Percentiles rank a stretch among this genome's conserved stretches.
Conservation (phyloP, 805 yeast species). For the Candida railenensis region DNA sequence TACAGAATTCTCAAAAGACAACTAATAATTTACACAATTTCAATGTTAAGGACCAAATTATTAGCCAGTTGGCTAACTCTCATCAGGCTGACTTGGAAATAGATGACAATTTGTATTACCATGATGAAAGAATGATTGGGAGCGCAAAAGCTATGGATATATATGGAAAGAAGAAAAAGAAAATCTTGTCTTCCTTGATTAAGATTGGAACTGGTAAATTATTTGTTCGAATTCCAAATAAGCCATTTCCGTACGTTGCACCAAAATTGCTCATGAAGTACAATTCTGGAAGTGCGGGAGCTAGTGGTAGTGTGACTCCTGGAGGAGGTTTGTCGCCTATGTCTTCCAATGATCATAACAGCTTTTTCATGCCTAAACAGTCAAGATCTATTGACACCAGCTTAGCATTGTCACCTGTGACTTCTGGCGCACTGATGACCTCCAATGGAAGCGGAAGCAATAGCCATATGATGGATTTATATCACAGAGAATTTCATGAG, state of each 20-base stretch:
- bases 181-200: constrained; percentile 29
- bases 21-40: constrained; percentile 1
- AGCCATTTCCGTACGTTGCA: constrained; percentile 33
- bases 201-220: constrained; percentile 35
- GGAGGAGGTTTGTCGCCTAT: constrained; percentile 4
- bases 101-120: constrained; percentile 9
- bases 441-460: constrained; percentile 1
- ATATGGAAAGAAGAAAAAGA: constrained; percentile 36
- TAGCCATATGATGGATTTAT: constrained; percentile 27
- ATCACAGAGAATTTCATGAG: constrained; percentile 26
- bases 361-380: not conserved
- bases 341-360: not conserved
- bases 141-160: constrained; percentile 19
- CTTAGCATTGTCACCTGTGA: constrained; percentile 15
- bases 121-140: constrained; percentile 28
- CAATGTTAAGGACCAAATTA: constrained; percentile 11
- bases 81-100: not conserved
- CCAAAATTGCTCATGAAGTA: constrained; percentile 38
- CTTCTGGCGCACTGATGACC: constrained; percentile 3
- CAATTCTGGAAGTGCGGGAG: constrained; percentile 23
- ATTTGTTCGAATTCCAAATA: constrained; percentile 31
- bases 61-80: constrained; percentile 7
- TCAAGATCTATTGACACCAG: constrained; percentile 6
- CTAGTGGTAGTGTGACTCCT: constrained; percentile 9
- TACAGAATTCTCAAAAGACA: constrained; percentile 9